These are phyloP conservation scores for Ogataea glucozyma DNA, from an alignment of 805 yeast species.

Conservation along the genomic window DNA sequence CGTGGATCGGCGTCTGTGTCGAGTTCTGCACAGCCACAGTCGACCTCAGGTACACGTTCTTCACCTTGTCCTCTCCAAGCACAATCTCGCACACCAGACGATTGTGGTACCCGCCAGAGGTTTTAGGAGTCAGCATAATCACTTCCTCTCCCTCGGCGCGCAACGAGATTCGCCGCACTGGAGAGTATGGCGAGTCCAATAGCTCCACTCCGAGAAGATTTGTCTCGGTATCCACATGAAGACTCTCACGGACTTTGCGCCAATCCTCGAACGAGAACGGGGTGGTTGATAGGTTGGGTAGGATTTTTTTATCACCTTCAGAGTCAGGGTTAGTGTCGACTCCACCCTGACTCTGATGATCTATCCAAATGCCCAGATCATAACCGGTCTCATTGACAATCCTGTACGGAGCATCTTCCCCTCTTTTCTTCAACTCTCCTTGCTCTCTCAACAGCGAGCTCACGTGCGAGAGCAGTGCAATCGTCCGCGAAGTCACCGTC, in stretches of 20 bases:
- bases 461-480: constrained; percentile 74
- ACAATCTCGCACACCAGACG: constrained; percentile 71
- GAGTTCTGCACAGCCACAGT: constrained; percentile 69
- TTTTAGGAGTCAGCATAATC: constrained; percentile 63
- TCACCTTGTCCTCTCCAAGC: constrained; percentile 75
- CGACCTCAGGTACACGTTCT: constrained; percentile 74
- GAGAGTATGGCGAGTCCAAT: constrained; percentile 54
- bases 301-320: no score
- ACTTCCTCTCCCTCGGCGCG: constrained; percentile 83
- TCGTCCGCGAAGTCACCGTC: constrained; percentile 77
- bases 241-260: constrained; percentile 78
- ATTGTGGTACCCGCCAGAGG: constrained; percentile 53
- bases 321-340: no score
- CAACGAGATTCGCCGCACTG: constrained; percentile 59
- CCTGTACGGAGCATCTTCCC: constrained; percentile 78
- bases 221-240: constrained; percentile 63
- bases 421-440: constrained; percentile 60
- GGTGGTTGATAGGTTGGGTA: constrained; percentile 50
- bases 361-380: constrained; percentile 82
- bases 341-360: no score
- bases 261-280: constrained; percentile 97
- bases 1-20: constrained; percentile 56
- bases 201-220: constrained; percentile 66
- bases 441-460: constrained; percentile 57
- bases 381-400: constrained; percentile 84